Evolutionary conservation across 345 rosid genomes (phyloP).

Genomic region (Laguncularia racemosa): DNA sequence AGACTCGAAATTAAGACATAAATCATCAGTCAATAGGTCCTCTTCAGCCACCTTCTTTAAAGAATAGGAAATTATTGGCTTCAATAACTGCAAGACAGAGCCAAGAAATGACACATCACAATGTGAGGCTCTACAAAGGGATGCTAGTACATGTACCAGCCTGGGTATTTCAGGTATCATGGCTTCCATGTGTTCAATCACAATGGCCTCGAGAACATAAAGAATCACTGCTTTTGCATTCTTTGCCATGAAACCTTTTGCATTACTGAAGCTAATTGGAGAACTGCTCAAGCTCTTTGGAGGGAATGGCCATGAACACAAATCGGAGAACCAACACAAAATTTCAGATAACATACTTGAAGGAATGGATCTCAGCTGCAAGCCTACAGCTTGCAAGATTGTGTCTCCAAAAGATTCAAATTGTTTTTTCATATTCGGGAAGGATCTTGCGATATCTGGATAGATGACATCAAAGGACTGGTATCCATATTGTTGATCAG

Average conservation of each 20-base stretch:
- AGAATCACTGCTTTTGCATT: conserved; percentile 76
- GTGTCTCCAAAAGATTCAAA: conserved; percentile 62
- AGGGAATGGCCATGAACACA: conserved; percentile 55
- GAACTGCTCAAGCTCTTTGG: conserved; percentile 17
- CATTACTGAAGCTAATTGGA: conserved; percentile 22
- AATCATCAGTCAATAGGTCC: conserved; percentile 38
- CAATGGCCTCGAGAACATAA: conserved; percentile 61
- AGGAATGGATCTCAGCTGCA: conserved; percentile 63
- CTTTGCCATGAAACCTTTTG: conserved; percentile 59
- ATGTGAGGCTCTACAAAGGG: conserved; percentile 54
- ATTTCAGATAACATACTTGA: conserved; percentile 54
- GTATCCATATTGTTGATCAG: conserved; percentile 22
- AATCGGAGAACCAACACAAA: conserved; percentile 81
- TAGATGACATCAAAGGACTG: conserved; percentile 50
- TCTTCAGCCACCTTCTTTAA: conserved; percentile 45
- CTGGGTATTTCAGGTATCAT: conserved; percentile 80
- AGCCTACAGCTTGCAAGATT: conserved; percentile 69
- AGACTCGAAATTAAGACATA: conserved; percentile 63
- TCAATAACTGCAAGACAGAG: conserved; percentile 43
- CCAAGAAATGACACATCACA: conserved; percentile 62
- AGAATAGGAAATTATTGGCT: conserved; percentile 71
- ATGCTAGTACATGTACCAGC: conserved; percentile 58
- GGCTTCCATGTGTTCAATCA: conserved; percentile 70
- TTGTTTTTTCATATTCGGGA: conserved; percentile 64
- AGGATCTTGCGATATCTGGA: conserved; percentile 54